Conservation (phyloP, 306 rosid species). For the Adenanthera pavonina region DNA sequence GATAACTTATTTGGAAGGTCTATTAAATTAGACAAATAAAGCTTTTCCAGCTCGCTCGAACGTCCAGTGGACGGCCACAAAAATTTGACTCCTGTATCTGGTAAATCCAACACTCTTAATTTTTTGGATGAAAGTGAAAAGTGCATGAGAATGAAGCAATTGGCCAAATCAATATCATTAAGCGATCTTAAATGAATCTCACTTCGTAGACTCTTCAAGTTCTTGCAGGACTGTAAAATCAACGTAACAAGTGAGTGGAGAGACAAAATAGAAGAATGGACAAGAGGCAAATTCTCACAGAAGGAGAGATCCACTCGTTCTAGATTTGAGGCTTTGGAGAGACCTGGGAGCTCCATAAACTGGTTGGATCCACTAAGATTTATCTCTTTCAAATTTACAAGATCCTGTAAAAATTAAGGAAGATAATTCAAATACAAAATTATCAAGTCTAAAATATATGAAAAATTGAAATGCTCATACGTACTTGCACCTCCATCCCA, state of each 20-base stretch:
- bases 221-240: not conserved
- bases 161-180: not conserved
- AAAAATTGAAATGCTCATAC: too few relatives aligned
- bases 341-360: slow-evolving; percentile 33
- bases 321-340: slow-evolving; percentile 13
- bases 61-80: too few relatives aligned
- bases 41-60: too few relatives aligned
- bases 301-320: not conserved
- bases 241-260: not conserved
- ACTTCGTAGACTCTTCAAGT: not conserved
- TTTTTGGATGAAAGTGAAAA: not conserved
- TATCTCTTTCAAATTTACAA: not conserved
- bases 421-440: not conserved
- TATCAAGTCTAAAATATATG: not conserved
- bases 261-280: slow-evolving; percentile 25
- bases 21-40: too few relatives aligned
- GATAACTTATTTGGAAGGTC: not conserved
- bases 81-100: too few relatives aligned
- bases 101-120: not conserved
- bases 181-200: slow-evolving; percentile 4
- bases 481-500: not conserved
- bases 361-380: not conserved
- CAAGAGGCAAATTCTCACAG: not conserved
- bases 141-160: not conserved
- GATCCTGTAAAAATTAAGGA: not conserved